These are phyloP conservation scores for Talaromyces verruculosus DNA, from an alignment of 2,329 filamentous ascomycete species.

Conservation along the genomic window DNA sequence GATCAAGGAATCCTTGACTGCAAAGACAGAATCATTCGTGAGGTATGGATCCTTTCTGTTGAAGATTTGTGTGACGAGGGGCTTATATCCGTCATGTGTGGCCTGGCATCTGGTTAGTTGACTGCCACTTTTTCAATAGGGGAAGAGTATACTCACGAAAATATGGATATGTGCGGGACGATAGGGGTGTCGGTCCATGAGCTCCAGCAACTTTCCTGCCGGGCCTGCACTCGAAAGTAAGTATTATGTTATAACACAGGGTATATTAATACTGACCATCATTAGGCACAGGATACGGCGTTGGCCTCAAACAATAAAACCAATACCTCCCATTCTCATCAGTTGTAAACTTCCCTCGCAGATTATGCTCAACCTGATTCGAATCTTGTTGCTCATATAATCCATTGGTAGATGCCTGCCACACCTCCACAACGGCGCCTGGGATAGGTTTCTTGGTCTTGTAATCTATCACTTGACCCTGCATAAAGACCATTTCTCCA, in stretches of 20 bases:
- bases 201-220: slow-evolving; percentile 56
- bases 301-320: slow-evolving; percentile 62
- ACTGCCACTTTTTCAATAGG: background rate
- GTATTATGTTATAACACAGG: slow-evolving; percentile 10
- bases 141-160: slow-evolving; percentile 28
- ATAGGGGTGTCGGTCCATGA: slow-evolving; percentile 62
- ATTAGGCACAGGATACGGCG: slow-evolving; percentile 56
- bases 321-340: slow-evolving; percentile 64
- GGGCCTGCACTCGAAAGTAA: slow-evolving; percentile 44
- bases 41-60: slow-evolving; percentile 66
- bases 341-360: slow-evolving; percentile 70
- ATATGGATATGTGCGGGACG: slow-evolving; percentile 63
- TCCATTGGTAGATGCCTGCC: slow-evolving; percentile 76
- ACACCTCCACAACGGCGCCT: slow-evolving; percentile 69
- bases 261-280: slow-evolving; percentile 42
- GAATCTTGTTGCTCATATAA: slow-evolving; percentile 72
- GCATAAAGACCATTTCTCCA: slow-evolving; percentile 62
- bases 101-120: slow-evolving; percentile 3
- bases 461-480: slow-evolving; percentile 61
- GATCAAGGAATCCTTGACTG: slow-evolving; percentile 59
- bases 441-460: slow-evolving; percentile 64
- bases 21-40: slow-evolving; percentile 58
- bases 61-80: slow-evolving; percentile 76
- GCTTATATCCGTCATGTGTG: slow-evolving; percentile 60
- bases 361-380: slow-evolving; percentile 68